Evolutionary conservation across 345 rosid species (phyloP).

Genomic region (Sonneratia alba): DNA sequence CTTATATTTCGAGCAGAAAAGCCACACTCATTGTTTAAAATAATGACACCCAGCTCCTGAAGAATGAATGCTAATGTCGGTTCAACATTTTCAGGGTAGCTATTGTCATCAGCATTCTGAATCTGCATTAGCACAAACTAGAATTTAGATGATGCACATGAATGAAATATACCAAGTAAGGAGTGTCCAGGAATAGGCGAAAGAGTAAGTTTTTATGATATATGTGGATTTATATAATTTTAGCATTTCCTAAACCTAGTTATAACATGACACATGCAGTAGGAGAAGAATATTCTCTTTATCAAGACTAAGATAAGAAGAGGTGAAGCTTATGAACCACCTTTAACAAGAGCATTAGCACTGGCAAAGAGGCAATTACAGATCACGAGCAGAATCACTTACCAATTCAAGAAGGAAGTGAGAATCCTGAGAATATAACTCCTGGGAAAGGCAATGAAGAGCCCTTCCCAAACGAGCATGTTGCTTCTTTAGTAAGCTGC

Average conservation of each 20-base stretch:
- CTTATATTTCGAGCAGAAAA: conserved; percentile 75
- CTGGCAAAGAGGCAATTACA: background rate
- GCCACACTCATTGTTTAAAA: conserved; percentile 81
- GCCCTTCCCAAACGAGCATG: conserved; percentile 98
- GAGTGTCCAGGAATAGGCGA: background rate
- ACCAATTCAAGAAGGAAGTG: conserved; percentile 97
- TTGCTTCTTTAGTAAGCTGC: conserved; percentile 70
- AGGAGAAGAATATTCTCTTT: too few relatives aligned
- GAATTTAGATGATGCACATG: conserved; percentile 6
- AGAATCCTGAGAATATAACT: conserved; percentile 92
- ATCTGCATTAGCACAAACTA: conserved; percentile 51
- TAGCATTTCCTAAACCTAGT: background rate
- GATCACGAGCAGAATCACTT: conserved; percentile 14
- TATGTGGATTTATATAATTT: background rate
- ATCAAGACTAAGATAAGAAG: too few relatives aligned
- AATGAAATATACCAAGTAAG: background rate
- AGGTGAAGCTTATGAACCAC: too few relatives aligned
- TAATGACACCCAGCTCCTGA: conserved; percentile 55
- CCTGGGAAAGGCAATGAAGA: conserved; percentile 90
- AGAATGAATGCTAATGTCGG: conserved; percentile 83
- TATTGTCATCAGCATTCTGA: conserved; percentile 96
- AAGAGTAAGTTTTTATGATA: background rate
- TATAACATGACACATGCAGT: background rate
- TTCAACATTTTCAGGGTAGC: conserved; percentile 53
- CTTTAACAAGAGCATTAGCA: background rate